phyloP scores from a whole-genome alignment of 352 stramenopile genomes.

The Globisporangium apiculatum region DNA sequence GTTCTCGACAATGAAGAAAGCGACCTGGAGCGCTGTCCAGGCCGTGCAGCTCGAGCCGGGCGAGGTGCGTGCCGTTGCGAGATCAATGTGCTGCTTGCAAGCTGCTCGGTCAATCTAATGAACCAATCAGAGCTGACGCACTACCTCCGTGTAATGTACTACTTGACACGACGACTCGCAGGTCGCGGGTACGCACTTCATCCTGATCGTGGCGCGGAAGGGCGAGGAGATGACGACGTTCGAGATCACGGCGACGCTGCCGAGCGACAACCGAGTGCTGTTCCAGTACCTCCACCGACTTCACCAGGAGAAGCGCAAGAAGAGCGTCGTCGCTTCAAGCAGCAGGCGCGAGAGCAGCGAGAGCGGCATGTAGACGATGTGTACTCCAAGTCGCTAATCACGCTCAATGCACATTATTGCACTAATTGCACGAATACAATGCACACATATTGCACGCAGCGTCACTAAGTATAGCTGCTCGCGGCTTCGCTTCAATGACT shows the following conservation, averaged over 20 bases:
- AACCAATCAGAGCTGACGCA: too few relatives aligned
- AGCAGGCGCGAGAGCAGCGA: neutral
- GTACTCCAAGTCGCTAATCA: neutral
- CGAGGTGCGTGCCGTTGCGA: neutral
- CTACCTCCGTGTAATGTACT: too few relatives aligned
- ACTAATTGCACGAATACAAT: neutral
- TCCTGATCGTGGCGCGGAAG: conserved; percentile 24
- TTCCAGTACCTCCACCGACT: conserved; percentile 19
- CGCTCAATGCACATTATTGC: neutral
- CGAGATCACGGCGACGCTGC: conserved; percentile 22
- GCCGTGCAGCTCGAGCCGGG: conserved; percentile 30
- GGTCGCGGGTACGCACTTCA: conserved; percentile 27
- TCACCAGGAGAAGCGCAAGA: conserved; percentile 19
- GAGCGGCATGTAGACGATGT: neutral
- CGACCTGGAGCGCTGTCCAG: conserved; percentile 21
- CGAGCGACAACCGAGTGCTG: conserved; percentile 17
- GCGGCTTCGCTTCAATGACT: neutral
- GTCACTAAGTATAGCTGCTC: neutral
- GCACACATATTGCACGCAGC: neutral
- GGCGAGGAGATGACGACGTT: conserved; percentile 23
- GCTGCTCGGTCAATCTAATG: too few relatives aligned
- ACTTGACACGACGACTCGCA: conserved; percentile 1
- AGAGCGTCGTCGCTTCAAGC: conserved; percentile 4
- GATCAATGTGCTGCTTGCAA: neutral
- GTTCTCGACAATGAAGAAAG: conserved; percentile 24